A percentile compares a stretch with the other conserved stretches of the same genome.
Evolutionary conservation across 1,139 yeast genomes (phyloP).

Genomic region (Hyphopichia burtonii): DNA sequence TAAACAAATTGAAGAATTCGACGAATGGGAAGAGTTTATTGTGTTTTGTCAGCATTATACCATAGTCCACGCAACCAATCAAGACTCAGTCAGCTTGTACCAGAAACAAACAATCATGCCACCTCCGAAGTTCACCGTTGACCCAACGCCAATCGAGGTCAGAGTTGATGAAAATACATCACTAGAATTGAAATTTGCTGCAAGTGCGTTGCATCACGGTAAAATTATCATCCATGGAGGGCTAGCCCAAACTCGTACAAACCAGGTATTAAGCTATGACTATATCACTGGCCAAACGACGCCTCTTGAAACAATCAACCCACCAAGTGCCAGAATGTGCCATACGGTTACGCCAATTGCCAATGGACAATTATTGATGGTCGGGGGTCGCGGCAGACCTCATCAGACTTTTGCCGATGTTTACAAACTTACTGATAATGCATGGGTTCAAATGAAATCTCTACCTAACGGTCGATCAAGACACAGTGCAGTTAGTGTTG

Average conservation of each 20-base stretch:
- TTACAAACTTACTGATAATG: slow-evolving; percentile 18
- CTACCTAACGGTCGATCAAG: slow-evolving; percentile 48
- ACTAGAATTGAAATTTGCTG: slow-evolving; percentile 49
- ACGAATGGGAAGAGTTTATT: slow-evolving; percentile 82
- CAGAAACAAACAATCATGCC: background rate
- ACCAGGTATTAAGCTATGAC: slow-evolving; percentile 15
- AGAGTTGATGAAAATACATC: background rate
- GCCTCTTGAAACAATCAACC: background rate
- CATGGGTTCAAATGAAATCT: slow-evolving; percentile 7
- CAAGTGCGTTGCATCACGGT: slow-evolving; percentile 25
- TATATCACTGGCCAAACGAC: slow-evolving; percentile 12
- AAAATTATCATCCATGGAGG: slow-evolving; percentile 55
- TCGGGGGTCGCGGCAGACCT: slow-evolving; percentile 75
- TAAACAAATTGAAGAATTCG: slow-evolving; percentile 62
- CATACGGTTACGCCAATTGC: slow-evolving; percentile 48
- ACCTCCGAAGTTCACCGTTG: background rate
- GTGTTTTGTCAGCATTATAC: slow-evolving; percentile 77
- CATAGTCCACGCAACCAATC: slow-evolving; percentile 62
- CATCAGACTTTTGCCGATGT: slow-evolving; percentile 38
- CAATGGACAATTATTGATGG: slow-evolving; percentile 31
- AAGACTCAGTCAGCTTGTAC: background rate
- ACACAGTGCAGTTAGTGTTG: slow-evolving; percentile 46
- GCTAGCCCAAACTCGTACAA: slow-evolving; percentile 42
- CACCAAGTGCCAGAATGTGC: slow-evolving; percentile 55
- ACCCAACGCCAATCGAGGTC: background rate